phyloP scores from a whole-genome alignment of 176 grass and related monocot genomes.

The Canna indica region DNA sequence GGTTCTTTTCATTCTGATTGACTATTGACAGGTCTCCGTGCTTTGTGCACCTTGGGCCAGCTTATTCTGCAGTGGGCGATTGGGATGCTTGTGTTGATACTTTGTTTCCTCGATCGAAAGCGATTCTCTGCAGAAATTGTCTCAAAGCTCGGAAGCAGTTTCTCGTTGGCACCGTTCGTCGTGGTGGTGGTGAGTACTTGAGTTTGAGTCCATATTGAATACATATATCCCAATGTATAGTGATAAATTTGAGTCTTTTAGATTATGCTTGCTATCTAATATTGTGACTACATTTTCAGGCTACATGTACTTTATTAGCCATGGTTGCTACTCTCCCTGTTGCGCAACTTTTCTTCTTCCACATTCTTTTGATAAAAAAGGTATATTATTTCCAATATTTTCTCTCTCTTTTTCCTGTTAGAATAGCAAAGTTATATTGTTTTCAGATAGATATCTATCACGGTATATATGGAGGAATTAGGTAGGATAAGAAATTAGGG shows the following conservation, averaged over 20 bases:
- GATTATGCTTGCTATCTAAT: neutral
- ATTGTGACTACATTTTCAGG: neutral
- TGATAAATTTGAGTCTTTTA: neutral
- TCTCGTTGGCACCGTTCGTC: slow-evolving; percentile 76
- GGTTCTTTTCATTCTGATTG: slow-evolving; percentile 49
- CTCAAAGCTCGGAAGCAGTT: slow-evolving; percentile 91
- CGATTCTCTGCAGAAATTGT: slow-evolving; percentile 64
- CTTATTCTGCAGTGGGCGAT: slow-evolving; percentile 82
- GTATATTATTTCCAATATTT: neutral
- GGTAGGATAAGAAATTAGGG: no score
- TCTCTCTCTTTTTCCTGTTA: neutral
- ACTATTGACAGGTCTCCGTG: slow-evolving; percentile 57
- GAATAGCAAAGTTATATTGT: no score
- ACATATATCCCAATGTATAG: neutral
- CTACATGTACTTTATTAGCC: slow-evolving; percentile 9
- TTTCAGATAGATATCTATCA: no score
- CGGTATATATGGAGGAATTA: no score
- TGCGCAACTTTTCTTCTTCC: slow-evolving; percentile 17
- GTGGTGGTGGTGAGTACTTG: slow-evolving; percentile 83
- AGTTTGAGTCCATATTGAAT: neutral
- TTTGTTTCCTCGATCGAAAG: slow-evolving; percentile 66
- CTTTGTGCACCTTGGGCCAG: slow-evolving; percentile 75
- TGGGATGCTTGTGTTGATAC: slow-evolving; percentile 67
- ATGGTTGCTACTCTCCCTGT: slow-evolving; percentile 18
- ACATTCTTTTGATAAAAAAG: slow-evolving; percentile 24